phyloP scores from a whole-genome alignment of 2,329 filamentous ascomycete species.

The Hawksworthiomyces lignivorus region DNA sequence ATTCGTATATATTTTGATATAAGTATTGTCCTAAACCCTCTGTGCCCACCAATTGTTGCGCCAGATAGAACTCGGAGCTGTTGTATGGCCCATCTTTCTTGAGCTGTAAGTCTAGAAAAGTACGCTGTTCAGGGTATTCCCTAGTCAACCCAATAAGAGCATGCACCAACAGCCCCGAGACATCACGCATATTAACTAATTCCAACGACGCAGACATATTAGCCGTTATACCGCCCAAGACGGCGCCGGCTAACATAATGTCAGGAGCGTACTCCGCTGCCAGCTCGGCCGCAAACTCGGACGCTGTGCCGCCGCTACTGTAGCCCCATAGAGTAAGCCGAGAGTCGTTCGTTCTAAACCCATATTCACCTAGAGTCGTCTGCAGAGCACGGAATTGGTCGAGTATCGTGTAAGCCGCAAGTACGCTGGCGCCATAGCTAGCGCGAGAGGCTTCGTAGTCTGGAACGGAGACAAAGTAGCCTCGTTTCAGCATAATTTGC shows the following conservation, averaged over 20 bases:
- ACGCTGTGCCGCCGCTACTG: slow-evolving; percentile 39
- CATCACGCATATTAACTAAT: too few species aligned
- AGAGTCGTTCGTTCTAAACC: slow-evolving; percentile 18
- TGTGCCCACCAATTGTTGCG: too few species aligned
- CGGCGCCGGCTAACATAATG: too few species aligned
- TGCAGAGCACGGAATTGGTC: slow-evolving; percentile 34
- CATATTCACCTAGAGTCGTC: slow-evolving; percentile 12
- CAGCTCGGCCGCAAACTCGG: slow-evolving; percentile 39
- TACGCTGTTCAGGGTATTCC: slow-evolving; percentile 22
- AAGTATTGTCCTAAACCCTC: too few species aligned
- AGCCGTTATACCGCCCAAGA: too few species aligned
- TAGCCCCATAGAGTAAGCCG: slow-evolving; percentile 43
- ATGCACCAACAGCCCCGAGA: slow-evolving; percentile 26
- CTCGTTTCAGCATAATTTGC: slow-evolving; percentile 26
- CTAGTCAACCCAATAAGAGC: slow-evolving; percentile 24
- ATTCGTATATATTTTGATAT: too few species aligned
- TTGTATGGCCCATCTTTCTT: slow-evolving; percentile 19
- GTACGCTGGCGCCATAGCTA: slow-evolving; percentile 31
- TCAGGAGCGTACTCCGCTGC: slow-evolving; percentile 39
- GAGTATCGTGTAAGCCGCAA: slow-evolving; percentile 34
- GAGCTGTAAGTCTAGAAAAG: slow-evolving; percentile 20
- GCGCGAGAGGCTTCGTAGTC: slow-evolving; percentile 36
- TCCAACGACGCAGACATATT: too few species aligned
- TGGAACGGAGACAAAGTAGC: slow-evolving; percentile 36
- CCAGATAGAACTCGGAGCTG: too few species aligned